Evolutionary conservation across 2,329 filamentous ascomycete genomes (phyloP).

Genomic region (Ascochyta fabae): DNA sequence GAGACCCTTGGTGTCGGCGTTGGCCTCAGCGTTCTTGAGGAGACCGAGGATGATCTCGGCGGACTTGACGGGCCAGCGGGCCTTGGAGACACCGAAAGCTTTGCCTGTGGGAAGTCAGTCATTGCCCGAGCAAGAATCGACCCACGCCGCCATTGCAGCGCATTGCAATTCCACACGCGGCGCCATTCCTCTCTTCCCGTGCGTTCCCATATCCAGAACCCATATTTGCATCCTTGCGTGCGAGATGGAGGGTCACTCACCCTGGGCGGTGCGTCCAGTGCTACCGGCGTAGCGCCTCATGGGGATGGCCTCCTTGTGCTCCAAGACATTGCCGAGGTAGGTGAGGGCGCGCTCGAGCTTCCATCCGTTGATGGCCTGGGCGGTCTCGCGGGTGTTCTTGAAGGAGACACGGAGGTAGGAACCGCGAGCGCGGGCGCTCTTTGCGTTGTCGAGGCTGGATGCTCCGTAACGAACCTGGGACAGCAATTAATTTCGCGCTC

Average conservation of each 20-base stretch:
- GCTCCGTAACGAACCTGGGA: constrained; percentile 50
- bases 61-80: constrained; percentile 99
- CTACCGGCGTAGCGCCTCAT: constrained; percentile 97
- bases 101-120: constrained; percentile 71
- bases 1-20: constrained; percentile 57
- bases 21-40: constrained; percentile 63
- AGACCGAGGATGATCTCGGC: constrained; percentile 97
- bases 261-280: constrained; percentile 96
- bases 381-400: constrained; percentile 99
- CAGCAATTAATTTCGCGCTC: constrained; percentile 35
- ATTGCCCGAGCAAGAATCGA: constrained; percentile 8
- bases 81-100: constrained; percentile 96
- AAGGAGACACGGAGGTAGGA: constrained; percentile 99
- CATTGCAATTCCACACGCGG: not conserved
- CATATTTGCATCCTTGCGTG: not conserved
- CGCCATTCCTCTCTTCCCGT: constrained; percentile 9
- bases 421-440: constrained; percentile 94
- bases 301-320: constrained; percentile 96
- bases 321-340: constrained; percentile 98
- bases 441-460: constrained; percentile 48
- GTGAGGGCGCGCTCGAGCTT: constrained; percentile 92
- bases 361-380: constrained; percentile 99
- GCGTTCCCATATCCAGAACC: not conserved
- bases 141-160: not conserved
- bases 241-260: constrained; percentile 65